phyloP scores from a whole-genome alignment of 257 asterid genomes.

The Primulina huaijiensis region DNA sequence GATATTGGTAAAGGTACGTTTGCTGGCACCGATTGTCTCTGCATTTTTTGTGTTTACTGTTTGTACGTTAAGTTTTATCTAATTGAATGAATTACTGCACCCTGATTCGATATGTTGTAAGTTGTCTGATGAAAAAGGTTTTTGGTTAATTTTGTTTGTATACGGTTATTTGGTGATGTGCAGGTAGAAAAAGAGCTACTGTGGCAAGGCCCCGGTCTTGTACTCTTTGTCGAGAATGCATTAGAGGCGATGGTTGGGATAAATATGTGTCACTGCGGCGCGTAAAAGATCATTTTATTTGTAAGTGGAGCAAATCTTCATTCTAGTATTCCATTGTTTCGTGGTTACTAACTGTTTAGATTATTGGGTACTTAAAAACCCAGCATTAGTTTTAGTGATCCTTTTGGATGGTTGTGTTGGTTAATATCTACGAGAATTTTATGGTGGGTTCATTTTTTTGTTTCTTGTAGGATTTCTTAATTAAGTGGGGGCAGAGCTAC shows the following conservation, averaged over 20 bases:
- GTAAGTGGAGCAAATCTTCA: constrained; percentile 49
- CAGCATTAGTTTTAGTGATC: background rate
- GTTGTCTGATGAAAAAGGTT: background rate
- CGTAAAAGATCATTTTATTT: constrained; percentile 88
- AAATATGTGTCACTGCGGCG: constrained; percentile 63
- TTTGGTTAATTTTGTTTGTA: constrained; percentile 16
- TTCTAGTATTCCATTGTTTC: background rate
- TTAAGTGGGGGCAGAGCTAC: background rate
- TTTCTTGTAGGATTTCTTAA: background rate
- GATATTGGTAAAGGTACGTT: constrained; percentile 69
- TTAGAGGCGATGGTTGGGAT: constrained; percentile 80
- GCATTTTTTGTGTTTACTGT: background rate
- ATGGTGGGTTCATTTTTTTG: background rate
- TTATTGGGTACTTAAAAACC: constrained; percentile 1
- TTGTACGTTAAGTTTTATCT: background rate
- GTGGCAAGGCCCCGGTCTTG: constrained; percentile 83
- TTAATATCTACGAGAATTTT: background rate
- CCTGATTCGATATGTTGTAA: constrained; percentile 7
- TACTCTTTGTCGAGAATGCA: constrained; percentile 93
- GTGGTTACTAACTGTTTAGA: background rate
- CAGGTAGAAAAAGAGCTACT: constrained; percentile 64
- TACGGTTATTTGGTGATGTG: constrained; percentile 10
- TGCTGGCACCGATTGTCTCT: constrained; percentile 4
- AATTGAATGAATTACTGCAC: constrained; percentile 8
- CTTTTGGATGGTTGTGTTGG: constrained; percentile 4